These are phyloP conservation scores for Euphrasia confusa DNA, from an alignment of 257 asterid genomes.

Conservation along the genomic window DNA sequence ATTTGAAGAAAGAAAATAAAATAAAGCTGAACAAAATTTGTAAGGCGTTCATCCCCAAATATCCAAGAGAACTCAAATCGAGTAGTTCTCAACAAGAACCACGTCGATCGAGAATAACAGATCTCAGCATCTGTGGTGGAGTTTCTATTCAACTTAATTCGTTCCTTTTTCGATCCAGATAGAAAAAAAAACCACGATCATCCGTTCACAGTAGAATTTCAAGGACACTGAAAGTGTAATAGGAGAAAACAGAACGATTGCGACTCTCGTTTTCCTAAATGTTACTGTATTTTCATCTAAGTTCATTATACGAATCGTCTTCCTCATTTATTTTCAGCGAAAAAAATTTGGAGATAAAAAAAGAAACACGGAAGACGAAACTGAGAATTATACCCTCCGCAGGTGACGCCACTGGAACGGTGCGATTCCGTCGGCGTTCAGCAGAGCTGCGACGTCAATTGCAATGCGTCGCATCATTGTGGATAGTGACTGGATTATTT, in stretches of 20 bases:
- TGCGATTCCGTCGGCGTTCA: background rate
- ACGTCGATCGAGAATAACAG: no score
- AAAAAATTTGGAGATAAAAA: background rate
- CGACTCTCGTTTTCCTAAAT: background rate
- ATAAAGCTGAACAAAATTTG: no score
- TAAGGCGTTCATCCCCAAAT: no score
- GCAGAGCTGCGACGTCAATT: background rate
- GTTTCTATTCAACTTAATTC: background rate
- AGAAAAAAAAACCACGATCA: background rate
- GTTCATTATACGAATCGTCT: no score
- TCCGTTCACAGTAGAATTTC: background rate
- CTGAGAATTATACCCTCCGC: background rate
- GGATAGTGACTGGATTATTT: slow-evolving; percentile 11
- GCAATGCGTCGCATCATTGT: slow-evolving; percentile 5
- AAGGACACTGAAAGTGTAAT: background rate
- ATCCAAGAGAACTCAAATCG: no score
- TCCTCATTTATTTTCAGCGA: background rate
- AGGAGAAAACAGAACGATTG: background rate
- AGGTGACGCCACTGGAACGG: slow-evolving; percentile 18
- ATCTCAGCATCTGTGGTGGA: background rate
- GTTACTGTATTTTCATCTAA: background rate
- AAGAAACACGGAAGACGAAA: background rate
- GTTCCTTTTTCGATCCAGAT: background rate
- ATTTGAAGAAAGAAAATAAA: no score
- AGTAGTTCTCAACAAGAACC: no score